Base-by-base conservation (phyloP, 495 filamentous ascomycete genomes). In the Saxispiralis lemnorum region DNA sequence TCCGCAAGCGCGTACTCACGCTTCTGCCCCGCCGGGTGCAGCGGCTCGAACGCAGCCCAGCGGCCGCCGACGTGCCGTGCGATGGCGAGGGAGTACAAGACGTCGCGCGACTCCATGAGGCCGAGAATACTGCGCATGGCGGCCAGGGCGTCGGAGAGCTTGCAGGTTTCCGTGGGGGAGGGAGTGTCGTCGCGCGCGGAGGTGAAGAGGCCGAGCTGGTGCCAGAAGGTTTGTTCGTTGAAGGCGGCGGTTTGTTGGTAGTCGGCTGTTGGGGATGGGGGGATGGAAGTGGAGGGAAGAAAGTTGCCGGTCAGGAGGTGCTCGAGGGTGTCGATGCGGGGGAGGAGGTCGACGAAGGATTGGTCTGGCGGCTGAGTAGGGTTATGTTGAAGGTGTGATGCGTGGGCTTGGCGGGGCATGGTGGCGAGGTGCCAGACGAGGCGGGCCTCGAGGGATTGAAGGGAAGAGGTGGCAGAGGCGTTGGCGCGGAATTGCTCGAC, bases 81-180 rank as follows among this genome's bases (percentile, higher is more conserved):
- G 40, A 93, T 74, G 18, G 81, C 81, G 46, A 94, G 77, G 11
- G 82, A 88, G 58, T 94, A 94, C 28, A 93, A 70, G 7, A 92
- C 82, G 51, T 94, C 86, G n/a, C 86, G 76, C 53, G 87, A 88
- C 63, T 94, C 86, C 15, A 74, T 70, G 43, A 73, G 77, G 46
- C 85, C 78, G 7, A 93, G 68, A 5, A 87, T 62, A 32, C 68
- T 66, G 35, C 84, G 76, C 55, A 78, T 69, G 6, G 64, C 65
- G 3, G 49, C 55, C 7, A 93, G 62, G 1, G 72, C 70, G 43
- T 75, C 69, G 36, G 85, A 79, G 18, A 83, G 70, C 41, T 71
- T 65, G 46, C 69, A 72, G 20, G 66, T 59, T 11, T 68, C 66
- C 32, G 68, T 67, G 14, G 72, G 61, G 35, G 46, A 43, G 4